These are phyloP conservation scores for Domatiomyces globalis DNA, from an alignment of 2,329 filamentous ascomycete genomes.

Conservation along the genomic window DNA sequence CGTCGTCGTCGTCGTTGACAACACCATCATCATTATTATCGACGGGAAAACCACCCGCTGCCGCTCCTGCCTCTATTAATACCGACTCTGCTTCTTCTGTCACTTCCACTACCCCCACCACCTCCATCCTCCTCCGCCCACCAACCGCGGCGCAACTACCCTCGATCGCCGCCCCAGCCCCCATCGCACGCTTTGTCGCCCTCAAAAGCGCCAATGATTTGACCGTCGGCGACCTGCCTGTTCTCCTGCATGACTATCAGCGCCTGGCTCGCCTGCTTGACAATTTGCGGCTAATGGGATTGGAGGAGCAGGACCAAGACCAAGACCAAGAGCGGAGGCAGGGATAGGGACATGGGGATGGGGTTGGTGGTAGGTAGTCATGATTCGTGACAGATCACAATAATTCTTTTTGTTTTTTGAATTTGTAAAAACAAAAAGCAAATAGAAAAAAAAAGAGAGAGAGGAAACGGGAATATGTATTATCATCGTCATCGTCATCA, in stretches of 20 bases:
- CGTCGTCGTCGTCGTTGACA: slow-evolving; percentile 20
- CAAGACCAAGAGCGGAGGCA: not conserved
- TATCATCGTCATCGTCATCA: no score
- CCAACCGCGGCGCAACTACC: slow-evolving; percentile 34
- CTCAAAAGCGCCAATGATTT: slow-evolving; percentile 56
- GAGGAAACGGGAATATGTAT: no score
- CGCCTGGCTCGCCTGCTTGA: slow-evolving; percentile 40
- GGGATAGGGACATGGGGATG: not conserved
- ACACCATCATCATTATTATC: slow-evolving; percentile 17
- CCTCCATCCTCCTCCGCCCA: slow-evolving; percentile 20
- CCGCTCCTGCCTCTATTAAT: slow-evolving; percentile 35
- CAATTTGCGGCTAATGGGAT: slow-evolving; percentile 7
- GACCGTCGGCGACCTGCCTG: slow-evolving; percentile 56
- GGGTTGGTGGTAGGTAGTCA: not conserved
- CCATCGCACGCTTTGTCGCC: slow-evolving; percentile 60
- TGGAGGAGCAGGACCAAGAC: slow-evolving; percentile 3
- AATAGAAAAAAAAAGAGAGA: not conserved
- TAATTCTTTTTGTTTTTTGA: not conserved
- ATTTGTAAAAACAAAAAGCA: not conserved
- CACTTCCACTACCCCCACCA: slow-evolving; percentile 28
- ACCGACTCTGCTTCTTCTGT: slow-evolving; percentile 31
- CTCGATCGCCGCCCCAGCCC: slow-evolving; percentile 34
- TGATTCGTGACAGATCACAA: no score
- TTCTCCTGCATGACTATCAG: slow-evolving; percentile 60
- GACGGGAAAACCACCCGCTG: slow-evolving; percentile 4